phyloP scores from a whole-genome alignment of 331 rosid species.

The Ulmus americana region DNA sequence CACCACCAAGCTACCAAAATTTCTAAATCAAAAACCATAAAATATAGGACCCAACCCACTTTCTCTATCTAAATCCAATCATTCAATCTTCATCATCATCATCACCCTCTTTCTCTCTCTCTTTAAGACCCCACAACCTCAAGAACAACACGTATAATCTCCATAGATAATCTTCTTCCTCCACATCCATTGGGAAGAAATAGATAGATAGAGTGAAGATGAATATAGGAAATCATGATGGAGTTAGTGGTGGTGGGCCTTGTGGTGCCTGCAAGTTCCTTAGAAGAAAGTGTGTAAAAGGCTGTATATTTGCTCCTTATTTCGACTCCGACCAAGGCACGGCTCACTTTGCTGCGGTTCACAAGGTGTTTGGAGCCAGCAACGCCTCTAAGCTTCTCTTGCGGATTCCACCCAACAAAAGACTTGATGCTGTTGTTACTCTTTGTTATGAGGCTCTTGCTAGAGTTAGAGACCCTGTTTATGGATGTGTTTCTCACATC shows the following conservation, averaged over 20 bases:
- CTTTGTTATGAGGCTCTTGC: slow-evolving; percentile 82
- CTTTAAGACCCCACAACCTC: slow-evolving; percentile 29
- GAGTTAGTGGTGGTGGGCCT: slow-evolving; percentile 48
- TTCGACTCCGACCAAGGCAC: slow-evolving; percentile 83
- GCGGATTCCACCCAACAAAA: slow-evolving; percentile 50
- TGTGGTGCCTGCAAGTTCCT: slow-evolving; percentile 96
- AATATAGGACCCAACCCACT: neutral
- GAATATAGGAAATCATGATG: slow-evolving; percentile 4
- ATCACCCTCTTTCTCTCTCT: neutral
- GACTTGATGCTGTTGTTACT: slow-evolving; percentile 73
- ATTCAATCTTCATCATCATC: neutral
- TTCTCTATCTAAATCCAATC: neutral
- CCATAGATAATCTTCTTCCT: neutral
- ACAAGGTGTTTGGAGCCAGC: slow-evolving; percentile 91
- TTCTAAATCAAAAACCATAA: slow-evolving; percentile 10
- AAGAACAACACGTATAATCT: slow-evolving; percentile 2
- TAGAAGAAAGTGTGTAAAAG: slow-evolving; percentile 71
- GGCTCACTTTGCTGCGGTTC: slow-evolving; percentile 83
- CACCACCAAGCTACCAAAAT: slow-evolving; percentile 41
- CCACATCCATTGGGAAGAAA: neutral
- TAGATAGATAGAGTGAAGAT: slow-evolving; percentile 17
- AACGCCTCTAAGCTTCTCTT: slow-evolving; percentile 80
- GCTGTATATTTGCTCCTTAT: slow-evolving; percentile 85
- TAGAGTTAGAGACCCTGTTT: slow-evolving; percentile 80
- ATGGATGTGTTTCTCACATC: slow-evolving; percentile 76